These are phyloP conservation scores for Phlebopus sp. DNA, from an alignment of 1,284 basidiomycete genomes.

Conservation along the genomic window DNA sequence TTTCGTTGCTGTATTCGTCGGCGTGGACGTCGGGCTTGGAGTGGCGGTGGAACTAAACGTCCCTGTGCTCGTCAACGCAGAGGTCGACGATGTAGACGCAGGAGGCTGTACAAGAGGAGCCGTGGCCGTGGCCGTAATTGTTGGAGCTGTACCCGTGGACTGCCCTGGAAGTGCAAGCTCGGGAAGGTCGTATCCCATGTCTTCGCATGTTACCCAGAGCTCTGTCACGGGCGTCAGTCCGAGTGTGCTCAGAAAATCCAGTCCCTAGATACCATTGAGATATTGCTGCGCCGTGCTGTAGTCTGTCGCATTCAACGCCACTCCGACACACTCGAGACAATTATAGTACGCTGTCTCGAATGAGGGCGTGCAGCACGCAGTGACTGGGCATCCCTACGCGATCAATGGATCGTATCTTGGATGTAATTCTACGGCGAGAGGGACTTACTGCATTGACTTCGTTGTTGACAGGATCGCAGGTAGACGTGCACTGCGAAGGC, in stretches of 20 bases:
- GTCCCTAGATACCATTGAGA: conserved; percentile 34
- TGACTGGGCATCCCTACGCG: conserved; percentile 27
- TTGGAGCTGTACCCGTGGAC: too few relatives aligned
- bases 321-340: conserved; percentile 37
- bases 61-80: too few relatives aligned
- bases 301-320: conserved; percentile 24
- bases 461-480: conserved; percentile 32
- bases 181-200: conserved; percentile 32
- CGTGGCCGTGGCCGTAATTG: too few relatives aligned
- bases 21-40: too few relatives aligned
- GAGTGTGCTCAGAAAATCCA: too few relatives aligned
- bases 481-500: conserved; percentile 36
- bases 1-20: too few relatives aligned
- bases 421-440: not conserved
- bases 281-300: conserved; percentile 26
- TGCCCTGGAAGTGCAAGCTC: conserved; percentile 42
- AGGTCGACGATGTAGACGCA: too few relatives aligned
- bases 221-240: conserved; percentile 16
- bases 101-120: too few relatives aligned
- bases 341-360: conserved; percentile 37
- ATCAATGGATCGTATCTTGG: not conserved
- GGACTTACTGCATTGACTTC: conserved; percentile 25
- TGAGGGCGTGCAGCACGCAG: conserved; percentile 32
- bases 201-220: conserved; percentile 30
- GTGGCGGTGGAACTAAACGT: too few relatives aligned